Evolutionary conservation across 352 stramenopile species (phyloP), one percentile per base, ranked within the genome.

Genomic region (Globisporangium nodosum): DNA sequence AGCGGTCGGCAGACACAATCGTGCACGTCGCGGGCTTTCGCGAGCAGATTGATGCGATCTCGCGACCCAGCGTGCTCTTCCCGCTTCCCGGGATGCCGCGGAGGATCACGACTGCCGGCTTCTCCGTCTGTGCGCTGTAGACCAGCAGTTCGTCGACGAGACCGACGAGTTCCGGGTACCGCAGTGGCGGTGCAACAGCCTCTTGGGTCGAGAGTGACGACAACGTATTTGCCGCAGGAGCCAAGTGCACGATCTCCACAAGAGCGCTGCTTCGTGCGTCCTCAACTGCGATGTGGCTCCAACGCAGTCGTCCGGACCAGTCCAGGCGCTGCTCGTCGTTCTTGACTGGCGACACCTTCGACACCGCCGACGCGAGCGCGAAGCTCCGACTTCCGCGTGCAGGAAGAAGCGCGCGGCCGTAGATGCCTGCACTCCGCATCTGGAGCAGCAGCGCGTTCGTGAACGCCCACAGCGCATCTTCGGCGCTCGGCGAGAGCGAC

Each of bases 21-120:
- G 66, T 66, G 16, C 70, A 69, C 18, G 48, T 52, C 30, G 24
- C 24, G 16, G 48, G 48, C 18, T 33, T 37, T 5, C n/a, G 35
- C 12, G 37, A 37, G 59, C 69, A 83, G 33, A 89, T 71, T 9
- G 53, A 43, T 5, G 65, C 51, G 11, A 89, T 67, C 30, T 85
- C 77, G 2, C 61, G 64, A 8, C 66, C 59, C 15, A 90, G 52
- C 3, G 78, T 76, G 60, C 78, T 90, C 59, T 92, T 92, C 15
- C 82, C 82, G 57, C 80, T 90, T 0, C 82, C 82, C 3, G 82
- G 82, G 39, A 92, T 85, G 12, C 82, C 82, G 50, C 82, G 68
- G 42, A 92, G 56, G 40, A 92, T 80, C 47, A 90, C 66, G 7
- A 88, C 78, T 8, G 78, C 56, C 3, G 68, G 59, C n/a, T 52